Evolutionary conservation across 2,329 filamentous ascomycete genomes (phyloP), one percentile per base, ranked within the genome.

Genomic region (Bipolaris victoriae): DNA sequence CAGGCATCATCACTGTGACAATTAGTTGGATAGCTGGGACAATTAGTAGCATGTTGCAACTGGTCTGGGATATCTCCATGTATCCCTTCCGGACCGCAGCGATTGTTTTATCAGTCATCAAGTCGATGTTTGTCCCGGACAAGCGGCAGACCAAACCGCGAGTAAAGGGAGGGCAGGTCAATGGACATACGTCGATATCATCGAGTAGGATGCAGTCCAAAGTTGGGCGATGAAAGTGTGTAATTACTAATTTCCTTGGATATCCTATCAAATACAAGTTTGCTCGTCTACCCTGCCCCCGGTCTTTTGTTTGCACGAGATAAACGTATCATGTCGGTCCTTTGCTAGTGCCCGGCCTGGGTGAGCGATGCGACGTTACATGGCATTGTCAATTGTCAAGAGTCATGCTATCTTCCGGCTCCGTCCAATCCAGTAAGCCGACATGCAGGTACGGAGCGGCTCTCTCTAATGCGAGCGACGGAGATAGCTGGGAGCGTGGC

Each of bases 191-290:
- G 7, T 62, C 66, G 3, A 57, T 69, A 20, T 35, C 70, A 31
- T 65, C 67, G 11, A 63, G 71, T 52, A 63, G 66, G 59, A 64
- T 72, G 61, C 72, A 73, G 52, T 68, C 69, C 10, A 74, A 65
- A 53, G 66, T 54, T 51, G 61, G 52, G 26, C 64, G 68, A 51
- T 75, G 49, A 55, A 16, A 7, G 15, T 1, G 31, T 45, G 1
- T 37, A 35, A 39, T 49, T 18, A 56, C 31, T 52, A 47, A 33
- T 41, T 18, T 18, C 7, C 16, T 15, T 41, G 24, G 1, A 40
- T 40, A 16, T 39, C 37, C 36, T 29, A 49, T 49, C 46, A 26
- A 39, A 39, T 7, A 24, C 10, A 26, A 26, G 22, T 37, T 36
- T 5, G 24, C 46, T 18, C 22, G 13, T 9, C 33, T 18, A 16